Conservation (phyloP, 1,284 basidiomycete genomes). For the Takashimella koratensis region DNA sequence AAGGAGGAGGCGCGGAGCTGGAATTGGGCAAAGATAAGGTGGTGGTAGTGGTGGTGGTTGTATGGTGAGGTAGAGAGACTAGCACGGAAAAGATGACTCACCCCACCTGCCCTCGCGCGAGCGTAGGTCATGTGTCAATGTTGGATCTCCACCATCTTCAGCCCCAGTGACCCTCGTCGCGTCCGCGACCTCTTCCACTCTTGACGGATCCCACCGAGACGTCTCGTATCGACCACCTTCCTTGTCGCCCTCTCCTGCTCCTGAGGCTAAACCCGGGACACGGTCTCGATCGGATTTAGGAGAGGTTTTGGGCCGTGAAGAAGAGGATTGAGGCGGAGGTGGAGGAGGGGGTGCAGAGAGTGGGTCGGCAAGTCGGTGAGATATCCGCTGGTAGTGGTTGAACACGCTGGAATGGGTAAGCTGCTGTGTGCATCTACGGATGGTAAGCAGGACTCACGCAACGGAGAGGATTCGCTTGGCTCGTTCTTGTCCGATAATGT, state of each 20-base stretch:
- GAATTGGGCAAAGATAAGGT: neutral
- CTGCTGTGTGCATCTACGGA: neutral
- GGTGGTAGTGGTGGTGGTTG: no score
- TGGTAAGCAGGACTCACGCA: slow-evolving; percentile 57
- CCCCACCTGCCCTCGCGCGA: slow-evolving; percentile 40
- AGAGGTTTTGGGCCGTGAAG: slow-evolving; percentile 1
- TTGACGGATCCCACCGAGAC: slow-evolving; percentile 21
- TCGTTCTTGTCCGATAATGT: slow-evolving; percentile 84
- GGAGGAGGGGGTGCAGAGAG: slow-evolving; percentile 32
- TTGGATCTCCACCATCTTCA: slow-evolving; percentile 36
- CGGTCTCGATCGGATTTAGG: neutral
- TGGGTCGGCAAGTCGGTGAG: slow-evolving; percentile 56
- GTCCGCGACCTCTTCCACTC: slow-evolving; percentile 24
- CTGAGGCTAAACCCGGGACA: neutral
- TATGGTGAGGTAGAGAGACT: neutral
- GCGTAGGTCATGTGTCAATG: slow-evolving; percentile 33
- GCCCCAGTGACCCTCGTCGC: slow-evolving; percentile 25
- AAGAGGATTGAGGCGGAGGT: slow-evolving; percentile 33
- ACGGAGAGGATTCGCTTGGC: slow-evolving; percentile 92
- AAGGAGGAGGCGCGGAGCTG: neutral
- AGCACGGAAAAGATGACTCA: slow-evolving; percentile 27
- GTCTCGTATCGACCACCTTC: slow-evolving; percentile 2
- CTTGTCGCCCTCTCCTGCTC: neutral
- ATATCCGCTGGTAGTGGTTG: slow-evolving; percentile 79
- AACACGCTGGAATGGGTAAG: slow-evolving; percentile 62